These are phyloP conservation scores for Pseudocercospora vitis DNA, from an alignment of 2,329 filamentous ascomycete species.

Conservation along the genomic window DNA sequence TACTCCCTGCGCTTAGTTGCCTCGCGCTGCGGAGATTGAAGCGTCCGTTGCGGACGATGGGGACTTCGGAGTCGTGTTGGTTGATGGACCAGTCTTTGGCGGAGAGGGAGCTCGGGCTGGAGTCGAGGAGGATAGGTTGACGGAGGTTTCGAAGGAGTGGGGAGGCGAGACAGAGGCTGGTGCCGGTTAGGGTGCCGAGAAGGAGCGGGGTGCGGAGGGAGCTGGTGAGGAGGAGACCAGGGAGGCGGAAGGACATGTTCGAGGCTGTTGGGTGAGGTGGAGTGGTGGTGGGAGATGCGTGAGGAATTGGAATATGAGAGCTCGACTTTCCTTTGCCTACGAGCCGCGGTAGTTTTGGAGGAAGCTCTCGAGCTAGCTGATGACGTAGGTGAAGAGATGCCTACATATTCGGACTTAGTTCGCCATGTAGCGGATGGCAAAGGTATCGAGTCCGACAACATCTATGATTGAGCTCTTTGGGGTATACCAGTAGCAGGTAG, in stretches of 20 bases:
- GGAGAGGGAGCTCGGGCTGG: constrained; percentile 29
- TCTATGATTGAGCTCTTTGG: too few species aligned
- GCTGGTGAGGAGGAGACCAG: constrained; percentile 41
- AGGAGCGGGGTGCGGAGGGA: constrained; percentile 38
- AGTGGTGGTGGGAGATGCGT: too few species aligned
- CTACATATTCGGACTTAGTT: too few species aligned
- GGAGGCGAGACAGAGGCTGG: constrained; percentile 28
- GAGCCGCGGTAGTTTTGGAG: not conserved
- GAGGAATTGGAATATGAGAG: not conserved
- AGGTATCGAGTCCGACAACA: not conserved
- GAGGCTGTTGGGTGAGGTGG: not conserved
- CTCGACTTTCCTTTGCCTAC: too few species aligned
- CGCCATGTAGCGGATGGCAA: too few species aligned
- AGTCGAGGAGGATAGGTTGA: constrained; percentile 41
- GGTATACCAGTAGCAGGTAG: too few species aligned
- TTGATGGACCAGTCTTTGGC: constrained; percentile 43
- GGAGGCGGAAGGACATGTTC: constrained; percentile 29
- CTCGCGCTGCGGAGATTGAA: constrained; percentile 45
- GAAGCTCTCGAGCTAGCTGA: not conserved
- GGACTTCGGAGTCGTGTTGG: constrained; percentile 42
- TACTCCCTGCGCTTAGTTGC: constrained; percentile 50
- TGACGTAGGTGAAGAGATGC: too few species aligned
- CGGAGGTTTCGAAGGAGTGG: constrained; percentile 33
- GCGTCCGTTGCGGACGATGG: constrained; percentile 40
- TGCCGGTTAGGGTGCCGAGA: constrained; percentile 31